Conservation (phyloP, 2,329 filamentous ascomycete genomes). For the Exophiala xenobiotica region DNA sequence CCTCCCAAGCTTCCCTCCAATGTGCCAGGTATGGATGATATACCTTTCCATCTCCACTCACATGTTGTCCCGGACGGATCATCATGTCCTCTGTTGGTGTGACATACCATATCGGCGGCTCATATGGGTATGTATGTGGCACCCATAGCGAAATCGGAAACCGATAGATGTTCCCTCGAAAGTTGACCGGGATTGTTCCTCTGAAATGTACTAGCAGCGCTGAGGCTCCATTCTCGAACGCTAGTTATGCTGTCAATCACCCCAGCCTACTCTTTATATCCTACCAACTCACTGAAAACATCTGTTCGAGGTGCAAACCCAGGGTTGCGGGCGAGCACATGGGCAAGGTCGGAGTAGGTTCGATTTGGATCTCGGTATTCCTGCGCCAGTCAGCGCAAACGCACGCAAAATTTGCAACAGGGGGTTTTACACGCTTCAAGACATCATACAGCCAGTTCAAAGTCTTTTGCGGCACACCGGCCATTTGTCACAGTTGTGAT, state of each 20-base stretch:
- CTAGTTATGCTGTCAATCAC: constrained; percentile 46
- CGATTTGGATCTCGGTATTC: constrained; percentile 92
- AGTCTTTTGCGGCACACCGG: constrained; percentile 79
- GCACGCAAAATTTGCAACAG: not conserved
- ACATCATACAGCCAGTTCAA: constrained; percentile 95
- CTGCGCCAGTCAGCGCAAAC: constrained; percentile 48
- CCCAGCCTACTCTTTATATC: constrained; percentile 2
- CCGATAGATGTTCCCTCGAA: constrained; percentile 83
- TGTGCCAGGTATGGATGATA: constrained; percentile 94
- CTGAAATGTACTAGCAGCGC: constrained; percentile 82
- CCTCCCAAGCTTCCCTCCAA: constrained; percentile 88
- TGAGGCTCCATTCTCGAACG: constrained; percentile 83
- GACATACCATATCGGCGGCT: constrained; percentile 84
- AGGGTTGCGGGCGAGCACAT: constrained; percentile 74
- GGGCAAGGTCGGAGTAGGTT: constrained; percentile 87
- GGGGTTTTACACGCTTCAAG: constrained; percentile 66
- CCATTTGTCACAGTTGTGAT: constrained; percentile 40
- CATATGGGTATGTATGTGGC: constrained; percentile 82
- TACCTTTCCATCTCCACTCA: constrained; percentile 78
- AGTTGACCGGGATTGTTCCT: constrained; percentile 86
- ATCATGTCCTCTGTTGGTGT: constrained; percentile 85
- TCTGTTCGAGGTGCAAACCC: constrained; percentile 80
- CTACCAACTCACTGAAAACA: constrained; percentile 75
- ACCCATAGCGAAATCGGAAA: constrained; percentile 94
- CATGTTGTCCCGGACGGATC: constrained; percentile 88